phyloP scores from a whole-genome alignment of 164 flowering plant species.

The Dillenia turbinata region DNA sequence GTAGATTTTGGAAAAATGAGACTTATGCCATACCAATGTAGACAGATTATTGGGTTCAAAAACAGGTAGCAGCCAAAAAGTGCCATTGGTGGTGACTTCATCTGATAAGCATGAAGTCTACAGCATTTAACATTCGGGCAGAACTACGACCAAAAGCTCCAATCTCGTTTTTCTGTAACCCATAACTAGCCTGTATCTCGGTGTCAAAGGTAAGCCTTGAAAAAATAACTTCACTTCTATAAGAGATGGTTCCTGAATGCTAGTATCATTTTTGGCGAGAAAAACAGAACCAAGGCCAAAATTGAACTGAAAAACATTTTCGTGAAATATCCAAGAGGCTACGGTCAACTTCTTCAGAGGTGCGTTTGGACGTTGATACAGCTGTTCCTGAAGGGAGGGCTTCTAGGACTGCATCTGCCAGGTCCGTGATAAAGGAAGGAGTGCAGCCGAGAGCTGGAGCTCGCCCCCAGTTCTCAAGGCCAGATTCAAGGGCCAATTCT shows the following conservation, averaged over 20 bases:
- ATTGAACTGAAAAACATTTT: slow-evolving; percentile 73
- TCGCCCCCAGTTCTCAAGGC: slow-evolving; percentile 93
- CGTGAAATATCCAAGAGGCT: slow-evolving; percentile 39
- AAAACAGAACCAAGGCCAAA: slow-evolving; percentile 59
- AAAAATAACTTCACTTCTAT: neutral
- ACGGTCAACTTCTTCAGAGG: slow-evolving; percentile 27
- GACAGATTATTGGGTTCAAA: too few relatives aligned
- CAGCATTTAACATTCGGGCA: too few relatives aligned
- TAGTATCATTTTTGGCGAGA: slow-evolving; percentile 51
- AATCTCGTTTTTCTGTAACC: too few relatives aligned
- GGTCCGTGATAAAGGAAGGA: slow-evolving; percentile 73
- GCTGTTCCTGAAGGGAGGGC: slow-evolving; percentile 79
- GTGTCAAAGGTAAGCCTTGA: too few relatives aligned
- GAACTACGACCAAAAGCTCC: too few relatives aligned
- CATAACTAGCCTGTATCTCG: too few relatives aligned
- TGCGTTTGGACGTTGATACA: slow-evolving; percentile 27
- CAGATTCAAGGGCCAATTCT: slow-evolving; percentile 91
- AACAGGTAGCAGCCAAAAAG: too few relatives aligned
- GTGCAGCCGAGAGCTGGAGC: slow-evolving; percentile 87
- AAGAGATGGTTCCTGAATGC: slow-evolving; percentile 38
- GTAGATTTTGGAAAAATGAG: too few relatives aligned
- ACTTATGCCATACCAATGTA: too few relatives aligned
- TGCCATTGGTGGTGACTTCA: too few relatives aligned
- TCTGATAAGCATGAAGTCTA: too few relatives aligned
- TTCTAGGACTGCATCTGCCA: slow-evolving; percentile 95